Base-by-base conservation (phyloP, 176 grass and related monocot genomes). In the Panicum miliaceum region DNA sequence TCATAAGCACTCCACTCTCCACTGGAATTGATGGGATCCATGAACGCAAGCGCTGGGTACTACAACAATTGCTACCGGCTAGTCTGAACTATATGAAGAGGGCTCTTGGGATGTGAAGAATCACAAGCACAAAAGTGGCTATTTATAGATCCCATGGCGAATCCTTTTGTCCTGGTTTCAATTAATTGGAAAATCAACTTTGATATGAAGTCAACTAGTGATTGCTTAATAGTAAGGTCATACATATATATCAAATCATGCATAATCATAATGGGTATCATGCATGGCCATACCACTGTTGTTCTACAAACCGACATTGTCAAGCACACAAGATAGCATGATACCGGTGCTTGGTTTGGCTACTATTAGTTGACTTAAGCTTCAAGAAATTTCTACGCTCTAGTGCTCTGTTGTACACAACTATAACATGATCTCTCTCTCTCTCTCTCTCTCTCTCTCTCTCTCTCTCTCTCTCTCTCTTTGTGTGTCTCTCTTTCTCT, bases 1-100 rank as follows among this genome's bases (percentile, higher is more conserved):
- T 89, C 52, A 0, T 8, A 75, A 5, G 16, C 11, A n/a, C 46
- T 80, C 82, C 82, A 84, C 29, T 29, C 69, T 9, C 37, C 23
- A 1, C 25, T 38, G 61, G 38, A 12, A 2, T 18, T 27, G 43
- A 27, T 38, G 34, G 26, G 15, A 45, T 73, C 37, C 81, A 88
- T 73, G 25, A 9, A 15, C 29, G 6, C 0, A 13, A 15, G 41
- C 23, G 69, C 25, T 48, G 57, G 19, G n/a, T 5, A 3, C 57
- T 64, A 51, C 27, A 7, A 4, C 23, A 42, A 76, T 2, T 8
- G 20, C 25, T 37, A n/a, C 23, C 2, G 2, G 60, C 23, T 4
- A 8, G 35, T 70, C 22, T 7, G 3, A 40, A 26, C 7, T 14
- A 3, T 14, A 18, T n/a, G n/a, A 25, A 71, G 5, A 42, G 1